phyloP scores from a whole-genome alignment of 768 basidiomycete species.

The Lactarius tabidus region DNA sequence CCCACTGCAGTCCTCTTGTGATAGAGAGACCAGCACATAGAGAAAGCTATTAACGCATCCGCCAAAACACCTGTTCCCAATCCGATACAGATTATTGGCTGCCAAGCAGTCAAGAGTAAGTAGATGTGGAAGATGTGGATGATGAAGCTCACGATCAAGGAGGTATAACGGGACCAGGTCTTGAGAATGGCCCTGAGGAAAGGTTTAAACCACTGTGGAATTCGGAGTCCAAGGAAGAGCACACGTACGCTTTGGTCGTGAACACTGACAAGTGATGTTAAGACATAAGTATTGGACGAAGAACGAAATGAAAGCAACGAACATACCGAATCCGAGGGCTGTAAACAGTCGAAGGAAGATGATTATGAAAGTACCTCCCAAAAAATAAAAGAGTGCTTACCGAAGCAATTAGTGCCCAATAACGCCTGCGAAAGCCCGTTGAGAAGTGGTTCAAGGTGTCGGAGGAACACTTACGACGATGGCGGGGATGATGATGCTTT shows the following conservation, averaged over 20 bases:
- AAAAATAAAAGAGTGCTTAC: constrained; percentile 32
- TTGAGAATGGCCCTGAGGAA: constrained; percentile 30
- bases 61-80: constrained; percentile 46
- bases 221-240: not conserved
- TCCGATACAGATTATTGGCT: constrained; percentile 51
- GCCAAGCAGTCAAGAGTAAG: not conserved
- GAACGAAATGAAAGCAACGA: not conserved
- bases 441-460: not conserved
- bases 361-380: not conserved
- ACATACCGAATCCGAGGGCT: constrained; percentile 30
- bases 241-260: constrained; percentile 42
- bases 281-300: not conserved
- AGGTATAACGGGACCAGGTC: constrained; percentile 32
- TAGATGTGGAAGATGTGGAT: not conserved
- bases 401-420: constrained; percentile 42
- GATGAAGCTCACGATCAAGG: constrained; percentile 33
- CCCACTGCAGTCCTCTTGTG: constrained; percentile 44
- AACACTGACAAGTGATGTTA: too few relatives aligned
- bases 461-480: not conserved
- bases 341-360: not conserved
- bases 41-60: constrained; percentile 46
- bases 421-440: constrained; percentile 25
- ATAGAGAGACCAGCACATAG: constrained; percentile 47
- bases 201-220: constrained; percentile 6
- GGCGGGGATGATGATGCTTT: not conserved